phyloP scores from a whole-genome alignment of 805 yeast genomes.

The Deakozyma indianensis region DNA sequence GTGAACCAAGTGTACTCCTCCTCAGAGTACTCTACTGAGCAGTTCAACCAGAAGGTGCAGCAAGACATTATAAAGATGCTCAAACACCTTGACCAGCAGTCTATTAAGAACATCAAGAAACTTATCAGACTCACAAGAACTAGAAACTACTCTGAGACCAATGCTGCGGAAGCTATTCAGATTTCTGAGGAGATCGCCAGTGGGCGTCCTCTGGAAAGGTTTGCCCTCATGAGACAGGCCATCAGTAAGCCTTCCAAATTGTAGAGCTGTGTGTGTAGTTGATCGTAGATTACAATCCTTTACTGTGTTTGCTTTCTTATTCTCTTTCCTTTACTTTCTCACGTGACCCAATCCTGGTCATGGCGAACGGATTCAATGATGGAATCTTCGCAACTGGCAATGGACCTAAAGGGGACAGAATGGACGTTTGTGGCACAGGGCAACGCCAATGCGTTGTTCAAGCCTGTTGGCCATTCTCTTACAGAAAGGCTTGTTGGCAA shows the following conservation, averaged over 20 bases:
- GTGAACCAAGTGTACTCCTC: conserved; percentile 38
- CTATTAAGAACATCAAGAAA: conserved; percentile 32
- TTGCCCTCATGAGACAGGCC: background rate
- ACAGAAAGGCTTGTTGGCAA: background rate
- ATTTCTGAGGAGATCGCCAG: background rate
- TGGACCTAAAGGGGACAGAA: too few species aligned
- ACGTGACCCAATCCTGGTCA: too few species aligned
- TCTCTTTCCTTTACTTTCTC: too few species aligned
- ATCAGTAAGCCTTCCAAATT: background rate
- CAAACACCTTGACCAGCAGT: conserved; percentile 30
- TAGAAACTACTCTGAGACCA: background rate
- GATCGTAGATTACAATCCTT: too few species aligned
- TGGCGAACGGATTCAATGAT: too few species aligned
- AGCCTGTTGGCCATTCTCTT: background rate
- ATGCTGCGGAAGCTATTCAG: background rate
- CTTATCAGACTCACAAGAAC: conserved; percentile 17
- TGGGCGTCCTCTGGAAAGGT: background rate
- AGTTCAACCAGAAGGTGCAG: conserved; percentile 32
- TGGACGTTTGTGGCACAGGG: background rate
- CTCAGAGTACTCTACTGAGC: conserved; percentile 26
- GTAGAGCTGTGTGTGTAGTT: too few species aligned
- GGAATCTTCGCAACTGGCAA: background rate
- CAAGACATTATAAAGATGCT: conserved; percentile 26
- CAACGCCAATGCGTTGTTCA: background rate
- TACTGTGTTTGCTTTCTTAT: too few species aligned